Evolutionary conservation across 2,329 filamentous ascomycete genomes (phyloP).

Genomic region (Talaromyces sp.): DNA sequence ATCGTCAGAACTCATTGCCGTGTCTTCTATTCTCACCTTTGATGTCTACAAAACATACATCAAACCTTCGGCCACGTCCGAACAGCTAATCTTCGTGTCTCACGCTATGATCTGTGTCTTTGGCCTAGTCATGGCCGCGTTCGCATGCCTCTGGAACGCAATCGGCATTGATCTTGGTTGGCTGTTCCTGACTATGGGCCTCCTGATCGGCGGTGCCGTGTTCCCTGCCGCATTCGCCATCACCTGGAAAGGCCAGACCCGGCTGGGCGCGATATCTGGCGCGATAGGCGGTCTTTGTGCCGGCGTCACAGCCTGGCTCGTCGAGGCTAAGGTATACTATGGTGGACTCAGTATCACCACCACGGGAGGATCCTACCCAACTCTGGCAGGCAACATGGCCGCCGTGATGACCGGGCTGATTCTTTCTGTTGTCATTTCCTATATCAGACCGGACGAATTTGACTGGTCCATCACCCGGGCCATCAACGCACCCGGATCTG

Average conservation of each 20-base stretch:
- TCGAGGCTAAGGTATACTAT: conserved; percentile 28
- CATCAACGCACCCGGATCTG: no score
- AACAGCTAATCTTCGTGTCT: conserved; percentile 15
- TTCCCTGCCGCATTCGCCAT: conserved; percentile 35
- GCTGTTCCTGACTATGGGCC: no score
- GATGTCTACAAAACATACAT: conserved; percentile 17
- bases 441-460: conserved; percentile 31
- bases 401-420: not conserved
- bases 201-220: conserved; percentile 22
- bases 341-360: conserved; percentile 34
- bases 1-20: conserved; percentile 16
- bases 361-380: conserved; percentile 30
- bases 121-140: conserved; percentile 4
- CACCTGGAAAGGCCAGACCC: conserved; percentile 30
- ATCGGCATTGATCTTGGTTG: no score
- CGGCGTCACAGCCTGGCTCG: conserved; percentile 33
- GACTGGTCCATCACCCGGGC: conserved; percentile 22
- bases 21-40: conserved; percentile 16
- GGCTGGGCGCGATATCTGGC: conserved; percentile 26
- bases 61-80: conserved; percentile 12
- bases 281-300: conserved; percentile 27
- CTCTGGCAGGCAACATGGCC: conserved; percentile 31
- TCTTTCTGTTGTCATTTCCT: conserved; percentile 27
- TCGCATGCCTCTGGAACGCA: conserved; percentile 8
- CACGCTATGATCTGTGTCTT: conserved; percentile 17